Base-by-base conservation (phyloP, 768 basidiomycete species). In the Podaxis pistillaris region DNA sequence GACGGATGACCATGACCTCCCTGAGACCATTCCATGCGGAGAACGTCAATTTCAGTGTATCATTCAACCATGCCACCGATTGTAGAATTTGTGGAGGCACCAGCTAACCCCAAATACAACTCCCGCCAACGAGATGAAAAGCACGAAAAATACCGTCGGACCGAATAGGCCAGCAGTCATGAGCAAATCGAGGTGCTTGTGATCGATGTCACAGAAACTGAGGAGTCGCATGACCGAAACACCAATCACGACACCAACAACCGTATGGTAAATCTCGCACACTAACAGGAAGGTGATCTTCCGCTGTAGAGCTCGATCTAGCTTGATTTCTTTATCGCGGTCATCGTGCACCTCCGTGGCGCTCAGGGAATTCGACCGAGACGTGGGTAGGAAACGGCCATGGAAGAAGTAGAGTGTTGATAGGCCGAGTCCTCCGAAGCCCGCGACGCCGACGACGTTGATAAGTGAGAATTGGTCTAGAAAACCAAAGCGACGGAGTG, bases 251-350 rank as follows among this genome's bases (percentile, higher is more conserved):
- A 62, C 60, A 9, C 52, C 60, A 44, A 26, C 19, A 4, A 55
- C 28, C 12, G 60, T 62, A 6, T 62, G 60, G 28, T 56, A 55
- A 55, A 62, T 54, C 41, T 62, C 60, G 30, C 60, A 55, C n/a
- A 62, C 41, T 13, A 62, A 33, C 13, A 55, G 60, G 19, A 62
- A 13, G 28, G 53, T 47, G 22, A 62, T 7, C 19, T 62, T 55
- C 30, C 55, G 44, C 49, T 56, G 60, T 17, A 62, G 28, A 47
- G 60, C 60, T 19, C 60, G 33, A 26, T 62, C 52, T 12, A 62
- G 36, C 19, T 54, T 44, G 53, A 55, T 30, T 19, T 46, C 26
- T 24, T 61, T 41, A 13, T 44, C 12, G 1, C n/a, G 19, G 46
- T n/a, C 17, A 33, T 62, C 41, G 41, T 46, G 12, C 17, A 8